phyloP scores from a whole-genome alignment of 768 basidiomycete genomes.

The Tubosaeta brunneosetosa region DNA sequence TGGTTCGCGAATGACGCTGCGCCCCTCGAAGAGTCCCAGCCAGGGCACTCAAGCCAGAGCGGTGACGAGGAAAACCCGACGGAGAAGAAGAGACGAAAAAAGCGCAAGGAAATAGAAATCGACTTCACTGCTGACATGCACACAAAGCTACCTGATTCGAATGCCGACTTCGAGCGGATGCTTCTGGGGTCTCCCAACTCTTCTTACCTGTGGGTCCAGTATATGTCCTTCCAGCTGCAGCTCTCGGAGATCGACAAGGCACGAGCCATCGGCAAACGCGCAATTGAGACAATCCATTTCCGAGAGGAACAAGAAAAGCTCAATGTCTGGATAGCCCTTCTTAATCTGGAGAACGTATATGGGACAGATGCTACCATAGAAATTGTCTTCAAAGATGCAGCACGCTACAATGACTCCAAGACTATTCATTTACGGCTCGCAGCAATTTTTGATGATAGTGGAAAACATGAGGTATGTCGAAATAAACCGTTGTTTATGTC shows the following conservation, averaged over 20 bases:
- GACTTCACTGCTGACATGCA: slow-evolving; percentile 89
- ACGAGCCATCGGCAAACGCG: slow-evolving; percentile 78
- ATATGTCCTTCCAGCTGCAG: slow-evolving; percentile 97
- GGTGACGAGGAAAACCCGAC: slow-evolving; percentile 12
- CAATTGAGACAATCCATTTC: slow-evolving; percentile 84
- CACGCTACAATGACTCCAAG: slow-evolving; percentile 87
- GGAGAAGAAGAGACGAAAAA: slow-evolving; percentile 61
- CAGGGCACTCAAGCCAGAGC: slow-evolving; percentile 43
- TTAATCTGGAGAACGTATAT: slow-evolving; percentile 92
- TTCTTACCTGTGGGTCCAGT: slow-evolving; percentile 97
- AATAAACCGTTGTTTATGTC: background rate
- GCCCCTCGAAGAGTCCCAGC: slow-evolving; percentile 38
- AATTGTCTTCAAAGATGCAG: slow-evolving; percentile 84
- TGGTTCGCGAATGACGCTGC: slow-evolving; percentile 50
- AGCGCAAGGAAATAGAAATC: slow-evolving; percentile 66
- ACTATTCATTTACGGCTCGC: slow-evolving; percentile 83
- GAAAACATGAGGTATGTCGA: slow-evolving; percentile 66
- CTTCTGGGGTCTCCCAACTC: slow-evolving; percentile 94
- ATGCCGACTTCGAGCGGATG: slow-evolving; percentile 89
- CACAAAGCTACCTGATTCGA: slow-evolving; percentile 80
- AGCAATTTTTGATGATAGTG: slow-evolving; percentile 76
- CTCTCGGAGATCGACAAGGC: slow-evolving; percentile 97
- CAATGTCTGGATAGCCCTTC: slow-evolving; percentile 95
- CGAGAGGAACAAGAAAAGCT: slow-evolving; percentile 94
- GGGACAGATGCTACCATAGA: slow-evolving; percentile 82